These are phyloP conservation scores for Exidia glandulosa DNA, from an alignment of 768 basidiomycete species.

Conservation along the genomic window DNA sequence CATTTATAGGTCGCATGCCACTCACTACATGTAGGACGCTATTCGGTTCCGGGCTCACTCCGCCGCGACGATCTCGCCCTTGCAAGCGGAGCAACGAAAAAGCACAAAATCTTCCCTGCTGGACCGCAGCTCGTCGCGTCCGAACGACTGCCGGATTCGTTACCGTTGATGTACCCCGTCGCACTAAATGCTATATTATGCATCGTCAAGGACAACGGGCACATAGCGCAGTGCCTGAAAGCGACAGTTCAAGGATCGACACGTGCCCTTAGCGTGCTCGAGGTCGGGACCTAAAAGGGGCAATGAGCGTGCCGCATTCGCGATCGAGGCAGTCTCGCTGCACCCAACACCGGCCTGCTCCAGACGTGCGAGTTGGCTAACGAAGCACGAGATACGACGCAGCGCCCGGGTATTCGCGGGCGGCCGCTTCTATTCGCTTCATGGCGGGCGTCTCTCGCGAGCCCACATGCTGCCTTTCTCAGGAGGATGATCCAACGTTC, in stretches of 20 bases:
- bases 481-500: neutral
- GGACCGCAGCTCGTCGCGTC: neutral
- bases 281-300: too few relatives aligned
- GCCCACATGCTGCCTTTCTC: too few relatives aligned
- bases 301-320: too few relatives aligned
- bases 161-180: neutral
- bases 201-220: neutral
- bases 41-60: neutral
- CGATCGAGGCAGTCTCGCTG: too few relatives aligned
- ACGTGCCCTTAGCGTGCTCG: too few relatives aligned
- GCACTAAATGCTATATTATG: neutral
- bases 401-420: too few relatives aligned
- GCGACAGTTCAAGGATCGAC: neutral
- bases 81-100: neutral
- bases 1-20: neutral
- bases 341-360: too few relatives aligned
- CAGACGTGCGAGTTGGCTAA: too few relatives aligned
- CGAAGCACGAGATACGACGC: too few relatives aligned
- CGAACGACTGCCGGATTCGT: neutral
- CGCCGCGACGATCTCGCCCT: neutral
- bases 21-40: neutral
- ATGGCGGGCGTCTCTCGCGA: neutral
- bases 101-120: neutral
- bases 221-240: neutral
- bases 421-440: neutral